Evolutionary conservation across 106 monocot genomes (phyloP).

Genomic region (Chionographis japonica): DNA sequence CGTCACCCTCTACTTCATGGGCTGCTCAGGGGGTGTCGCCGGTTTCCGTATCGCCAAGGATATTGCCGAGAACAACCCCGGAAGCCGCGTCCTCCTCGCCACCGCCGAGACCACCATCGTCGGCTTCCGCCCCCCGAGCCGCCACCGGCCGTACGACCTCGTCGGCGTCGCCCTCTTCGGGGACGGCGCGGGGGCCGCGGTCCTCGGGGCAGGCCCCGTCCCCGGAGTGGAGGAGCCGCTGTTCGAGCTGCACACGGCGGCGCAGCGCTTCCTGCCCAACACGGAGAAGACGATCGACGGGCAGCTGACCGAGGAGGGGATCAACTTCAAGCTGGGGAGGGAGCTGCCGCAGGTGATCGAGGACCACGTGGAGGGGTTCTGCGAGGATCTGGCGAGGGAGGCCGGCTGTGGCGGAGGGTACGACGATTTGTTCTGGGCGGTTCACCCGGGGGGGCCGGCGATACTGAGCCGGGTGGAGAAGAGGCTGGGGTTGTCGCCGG

Average conservation of each 20-base stretch:
- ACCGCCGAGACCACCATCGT: slow-evolving; percentile 79
- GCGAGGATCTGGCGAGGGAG: slow-evolving; percentile 32
- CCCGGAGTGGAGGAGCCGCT: slow-evolving; percentile 25
- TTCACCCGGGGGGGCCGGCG: slow-evolving; percentile 88
- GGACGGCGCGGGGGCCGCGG: slow-evolving; percentile 68
- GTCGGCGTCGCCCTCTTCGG: slow-evolving; percentile 85
- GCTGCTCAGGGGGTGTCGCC: slow-evolving; percentile 78
- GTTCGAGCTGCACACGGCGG: slow-evolving; percentile 54
- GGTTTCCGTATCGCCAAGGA: slow-evolving; percentile 85
- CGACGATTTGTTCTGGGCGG: slow-evolving; percentile 79
- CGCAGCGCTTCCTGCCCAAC: slow-evolving; percentile 59
- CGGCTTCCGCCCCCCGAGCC: slow-evolving; percentile 68
- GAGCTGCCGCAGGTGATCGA: slow-evolving; percentile 66
- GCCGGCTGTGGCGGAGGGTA: slow-evolving; percentile 9
- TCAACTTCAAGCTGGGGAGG: slow-evolving; percentile 72
- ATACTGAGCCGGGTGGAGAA: slow-evolving; percentile 71
- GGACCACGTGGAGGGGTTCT: slow-evolving; percentile 57
- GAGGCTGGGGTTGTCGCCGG: slow-evolving; percentile 48
- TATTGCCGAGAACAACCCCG: slow-evolving; percentile 84
- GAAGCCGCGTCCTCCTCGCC: slow-evolving; percentile 70
- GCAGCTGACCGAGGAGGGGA: slow-evolving; percentile 58
- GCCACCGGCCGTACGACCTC: slow-evolving; percentile 64
- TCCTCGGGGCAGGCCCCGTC: slow-evolving; percentile 61
- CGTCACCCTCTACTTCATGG: slow-evolving; percentile 58
- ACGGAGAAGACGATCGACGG: slow-evolving; percentile 62